phyloP scores from a whole-genome alignment of 257 asterid species.

The Solanum corneliomulleri region DNA sequence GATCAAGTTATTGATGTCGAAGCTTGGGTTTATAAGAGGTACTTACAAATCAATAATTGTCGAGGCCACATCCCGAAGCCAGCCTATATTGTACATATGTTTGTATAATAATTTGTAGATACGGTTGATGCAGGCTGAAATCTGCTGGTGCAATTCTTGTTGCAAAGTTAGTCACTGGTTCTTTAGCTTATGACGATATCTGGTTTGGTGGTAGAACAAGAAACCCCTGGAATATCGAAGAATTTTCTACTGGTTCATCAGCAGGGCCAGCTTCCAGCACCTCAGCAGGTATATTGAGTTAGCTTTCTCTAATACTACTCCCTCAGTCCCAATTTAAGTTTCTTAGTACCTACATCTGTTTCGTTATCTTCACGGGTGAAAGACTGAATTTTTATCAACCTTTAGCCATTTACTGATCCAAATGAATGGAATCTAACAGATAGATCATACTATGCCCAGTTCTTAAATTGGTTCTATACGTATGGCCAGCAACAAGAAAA shows the following conservation, averaged over 20 bases:
- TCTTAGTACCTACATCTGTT: neutral
- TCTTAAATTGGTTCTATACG: neutral
- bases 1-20: constrained; percentile 76
- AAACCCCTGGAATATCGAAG: constrained; percentile 94
- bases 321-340: neutral
- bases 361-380: neutral
- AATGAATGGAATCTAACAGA: neutral
- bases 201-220: constrained; percentile 98
- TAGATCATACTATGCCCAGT: neutral
- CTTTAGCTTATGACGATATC: constrained; percentile 89
- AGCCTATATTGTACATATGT: neutral
- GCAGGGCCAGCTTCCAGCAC: constrained; percentile 93
- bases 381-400: neutral
- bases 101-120: neutral
- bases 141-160: constrained; percentile 84
- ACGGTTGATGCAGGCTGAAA: constrained; percentile 44
- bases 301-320: neutral
- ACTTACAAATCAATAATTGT: neutral
- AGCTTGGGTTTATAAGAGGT: constrained; percentile 98
- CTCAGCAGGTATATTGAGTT: constrained; percentile 51
- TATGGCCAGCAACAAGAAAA: neutral
- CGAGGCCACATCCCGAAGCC: neutral
- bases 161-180: constrained; percentile 80
- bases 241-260: constrained; percentile 91
- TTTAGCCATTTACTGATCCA: neutral